These are phyloP conservation scores for Paracorniculantispora psalliotae DNA, from an alignment of 2,329 filamentous ascomycete genomes.

Conservation along the genomic window DNA sequence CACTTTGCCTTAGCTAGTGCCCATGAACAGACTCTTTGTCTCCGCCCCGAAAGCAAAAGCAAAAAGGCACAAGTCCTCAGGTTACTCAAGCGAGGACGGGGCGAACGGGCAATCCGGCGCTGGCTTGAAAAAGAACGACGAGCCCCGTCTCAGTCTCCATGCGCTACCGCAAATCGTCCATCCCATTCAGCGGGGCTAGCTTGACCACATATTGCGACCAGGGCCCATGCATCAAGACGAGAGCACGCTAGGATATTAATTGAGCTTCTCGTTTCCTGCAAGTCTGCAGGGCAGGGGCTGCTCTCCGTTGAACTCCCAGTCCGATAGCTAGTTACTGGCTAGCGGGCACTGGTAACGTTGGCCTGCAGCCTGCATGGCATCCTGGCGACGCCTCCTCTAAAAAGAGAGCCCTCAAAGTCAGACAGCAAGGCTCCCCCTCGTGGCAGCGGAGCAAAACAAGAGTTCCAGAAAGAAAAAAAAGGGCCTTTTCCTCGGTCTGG, in stretches of 20 bases:
- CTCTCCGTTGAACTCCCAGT: not conserved
- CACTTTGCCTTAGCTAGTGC: not conserved
- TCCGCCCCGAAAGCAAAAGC: not conserved
- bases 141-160: not conserved
- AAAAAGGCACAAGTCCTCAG: not conserved
- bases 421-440: not conserved
- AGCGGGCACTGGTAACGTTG: not conserved
- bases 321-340: too few species aligned
- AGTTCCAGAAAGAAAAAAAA: not conserved
- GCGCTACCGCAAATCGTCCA: not conserved
- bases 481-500: not conserved
- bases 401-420: not conserved
- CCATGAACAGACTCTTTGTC: not conserved
- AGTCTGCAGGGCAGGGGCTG: not conserved
- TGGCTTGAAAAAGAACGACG: not conserved
- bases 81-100: not conserved
- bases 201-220: not conserved
- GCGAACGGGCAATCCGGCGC: not conserved
- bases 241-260: not conserved
- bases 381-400: not conserved
- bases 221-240: conserved; percentile 1
- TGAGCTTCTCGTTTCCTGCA: not conserved
- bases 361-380: not conserved
- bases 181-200: not conserved
- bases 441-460: not conserved